Evolutionary conservation across 169 alveolate species (phyloP), one percentile per base, ranked within the genome.

Genomic region (Ichthyophthirius multifiliis): DNA sequence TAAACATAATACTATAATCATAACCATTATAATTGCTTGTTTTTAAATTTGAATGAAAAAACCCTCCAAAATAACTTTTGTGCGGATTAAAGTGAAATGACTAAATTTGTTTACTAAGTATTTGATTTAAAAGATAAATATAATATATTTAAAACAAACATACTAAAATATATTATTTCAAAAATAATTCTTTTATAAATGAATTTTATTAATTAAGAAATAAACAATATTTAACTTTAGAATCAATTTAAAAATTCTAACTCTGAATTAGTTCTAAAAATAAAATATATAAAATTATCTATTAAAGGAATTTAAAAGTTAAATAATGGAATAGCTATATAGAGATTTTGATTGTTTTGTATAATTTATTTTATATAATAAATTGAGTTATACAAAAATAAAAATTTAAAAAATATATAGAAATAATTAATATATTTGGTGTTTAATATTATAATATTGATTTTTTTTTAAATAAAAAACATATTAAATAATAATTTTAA

Each of bases 291-390:
- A 27, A 39, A 55, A 10, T 10, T 34, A 20, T 34, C 31, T 27
- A 55, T 55, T 55, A 27, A 55, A 55, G 71, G 71, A 16, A 55
- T 55, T 39, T 55, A 34, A 10, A 55, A 55, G 18, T 27, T 55
- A 27, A 55, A 39, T 27, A 39, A 55, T 13, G 71, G 71, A 2
- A 39, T 27, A 27, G 31, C 31, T 27, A 55, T 55, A 3, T 27
- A 55, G 31, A 55, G 71, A 55, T 55, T 55, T 55, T 55, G 71
- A 55, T n/a, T n/a, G n/a, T n/a, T n/a, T n/a, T n/a, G n/a, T n/a
- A n/a, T n/a, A n/a, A n/a, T n/a, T n/a, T n/a, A n/a, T n/a, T n/a
- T n/a, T n/a, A n/a, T n/a, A n/a, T n/a, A n/a, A n/a, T n/a, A n/a
- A n/a, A n/a, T n/a, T n/a, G n/a, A n/a, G n/a, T n/a, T n/a, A n/a